Percentiles rank a stretch among this genome's conserved stretches.
These are phyloP conservation scores for Phanerodontia chrysosporium DNA, from an alignment of 768 basidiomycete genomes.

Conservation along the genomic window DNA sequence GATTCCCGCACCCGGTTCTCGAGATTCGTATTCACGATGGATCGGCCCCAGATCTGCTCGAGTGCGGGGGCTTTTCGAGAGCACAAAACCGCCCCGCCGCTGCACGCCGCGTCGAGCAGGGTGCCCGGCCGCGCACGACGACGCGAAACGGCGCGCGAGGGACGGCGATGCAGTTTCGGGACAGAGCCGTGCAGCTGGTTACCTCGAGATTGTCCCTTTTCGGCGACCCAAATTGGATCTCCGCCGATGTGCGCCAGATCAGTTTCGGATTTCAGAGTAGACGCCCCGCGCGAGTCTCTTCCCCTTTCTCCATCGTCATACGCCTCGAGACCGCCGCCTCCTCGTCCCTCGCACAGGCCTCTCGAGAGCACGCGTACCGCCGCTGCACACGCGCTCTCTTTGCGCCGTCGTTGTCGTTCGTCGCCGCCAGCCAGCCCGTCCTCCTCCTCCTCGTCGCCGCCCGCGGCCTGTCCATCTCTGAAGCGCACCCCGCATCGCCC, in stretches of 20 bases:
- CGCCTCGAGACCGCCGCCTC: not conserved
- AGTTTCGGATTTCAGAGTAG: constrained; percentile 15
- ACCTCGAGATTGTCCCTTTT: constrained; percentile 5
- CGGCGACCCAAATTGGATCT: constrained; percentile 15
- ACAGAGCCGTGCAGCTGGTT: constrained; percentile 12
- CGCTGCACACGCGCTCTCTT: not conserved
- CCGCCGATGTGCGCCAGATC: constrained; percentile 14
- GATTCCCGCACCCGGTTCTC: constrained; percentile 27
- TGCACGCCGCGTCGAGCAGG: not conserved
- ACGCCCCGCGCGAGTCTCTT: constrained; percentile 10
- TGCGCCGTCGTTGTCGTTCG: not conserved
- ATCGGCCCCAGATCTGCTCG: constrained; percentile 17
- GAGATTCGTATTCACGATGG: constrained; percentile 23
- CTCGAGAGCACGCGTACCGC: not conserved
- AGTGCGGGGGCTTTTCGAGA: not conserved
- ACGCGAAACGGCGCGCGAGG: not conserved
- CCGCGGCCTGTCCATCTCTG: not conserved
- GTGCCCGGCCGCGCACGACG: not conserved
- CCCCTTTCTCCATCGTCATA: constrained; percentile 17
- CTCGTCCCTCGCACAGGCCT: not conserved
- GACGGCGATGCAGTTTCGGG: not conserved
- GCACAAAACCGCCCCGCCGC: not conserved
- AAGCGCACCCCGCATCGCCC: not conserved
- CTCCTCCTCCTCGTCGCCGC: not conserved
- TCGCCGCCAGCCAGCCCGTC: not conserved